Conservation (phyloP, 257 asterid species). For the Ballota nigra region DNA sequence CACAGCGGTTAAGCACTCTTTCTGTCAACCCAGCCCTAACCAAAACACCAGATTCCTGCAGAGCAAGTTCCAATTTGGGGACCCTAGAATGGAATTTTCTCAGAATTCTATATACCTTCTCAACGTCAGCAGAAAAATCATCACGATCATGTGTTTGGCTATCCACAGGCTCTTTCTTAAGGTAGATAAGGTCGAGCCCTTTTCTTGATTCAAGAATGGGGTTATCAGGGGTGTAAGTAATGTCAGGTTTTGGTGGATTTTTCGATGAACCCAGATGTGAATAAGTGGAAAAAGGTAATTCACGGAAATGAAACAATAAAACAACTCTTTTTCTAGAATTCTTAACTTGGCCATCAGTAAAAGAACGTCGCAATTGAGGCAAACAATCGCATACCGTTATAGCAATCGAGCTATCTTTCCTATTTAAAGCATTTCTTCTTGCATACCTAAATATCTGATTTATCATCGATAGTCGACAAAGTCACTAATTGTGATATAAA, state of each 20-base stretch:
- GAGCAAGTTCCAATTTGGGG: slow-evolving; percentile 86
- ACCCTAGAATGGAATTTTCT: slow-evolving; percentile 73
- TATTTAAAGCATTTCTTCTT: slow-evolving; percentile 9
- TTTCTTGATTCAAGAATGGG: slow-evolving; percentile 26
- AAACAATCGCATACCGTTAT: slow-evolving; percentile 21
- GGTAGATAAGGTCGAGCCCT: slow-evolving; percentile 48
- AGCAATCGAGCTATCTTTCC: slow-evolving; percentile 22
- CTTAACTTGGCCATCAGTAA: slow-evolving; percentile 17
- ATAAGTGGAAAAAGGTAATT: slow-evolving; percentile 35
- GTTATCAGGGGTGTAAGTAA: slow-evolving; percentile 10
- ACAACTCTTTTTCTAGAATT: background rate
- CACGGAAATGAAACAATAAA: slow-evolving; percentile 25
- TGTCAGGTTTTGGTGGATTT: slow-evolving; percentile 20
- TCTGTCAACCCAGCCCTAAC: slow-evolving; percentile 77
- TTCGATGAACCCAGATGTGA: slow-evolving; percentile 34
- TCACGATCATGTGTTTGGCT: slow-evolving; percentile 39
- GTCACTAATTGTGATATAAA: slow-evolving; percentile 92
- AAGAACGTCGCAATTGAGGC: slow-evolving; percentile 24
- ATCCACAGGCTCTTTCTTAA: slow-evolving; percentile 34
- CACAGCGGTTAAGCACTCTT: slow-evolving; percentile 85
- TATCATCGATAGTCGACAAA: slow-evolving; percentile 86
- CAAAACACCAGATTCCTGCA: slow-evolving; percentile 66
- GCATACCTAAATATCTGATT: slow-evolving; percentile 79
- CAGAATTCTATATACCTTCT: slow-evolving; percentile 63
- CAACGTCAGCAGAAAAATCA: slow-evolving; percentile 78